Evolutionary conservation across 2,329 filamentous ascomycete species (phyloP).

Genomic region (Beauveria brongniartii): DNA sequence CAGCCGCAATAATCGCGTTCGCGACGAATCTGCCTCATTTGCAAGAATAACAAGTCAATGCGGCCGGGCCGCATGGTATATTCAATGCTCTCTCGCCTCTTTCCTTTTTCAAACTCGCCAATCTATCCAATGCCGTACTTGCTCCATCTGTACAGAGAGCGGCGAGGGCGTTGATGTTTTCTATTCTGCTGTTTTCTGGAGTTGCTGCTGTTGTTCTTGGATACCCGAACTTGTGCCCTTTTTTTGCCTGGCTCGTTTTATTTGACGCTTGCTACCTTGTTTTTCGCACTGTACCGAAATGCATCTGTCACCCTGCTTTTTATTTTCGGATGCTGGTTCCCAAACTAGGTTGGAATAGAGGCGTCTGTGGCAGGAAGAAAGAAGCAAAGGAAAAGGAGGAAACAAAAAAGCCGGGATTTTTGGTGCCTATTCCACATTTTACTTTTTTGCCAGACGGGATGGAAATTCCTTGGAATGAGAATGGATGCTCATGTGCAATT

Average conservation of each 20-base stretch:
- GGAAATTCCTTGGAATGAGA: not conserved
- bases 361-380: constrained; percentile 22
- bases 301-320: constrained; percentile 31
- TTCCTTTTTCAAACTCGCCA: not conserved
- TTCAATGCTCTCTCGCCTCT: not conserved
- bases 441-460: not conserved
- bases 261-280: not conserved
- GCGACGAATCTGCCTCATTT: not conserved
- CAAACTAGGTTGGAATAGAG: constrained; percentile 28
- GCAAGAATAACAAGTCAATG: not conserved
- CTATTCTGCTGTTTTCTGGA: constrained; percentile 16
- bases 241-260: not conserved
- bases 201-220: constrained; percentile 24
- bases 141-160: not conserved
- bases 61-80: not conserved
- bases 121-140: not conserved
- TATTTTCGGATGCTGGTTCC: constrained; percentile 23
- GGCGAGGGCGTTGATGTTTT: not conserved
- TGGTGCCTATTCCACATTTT: not conserved
- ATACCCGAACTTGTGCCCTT: constrained; percentile 28
- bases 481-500: not conserved
- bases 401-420: not conserved
- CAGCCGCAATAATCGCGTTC: constrained; percentile 11
- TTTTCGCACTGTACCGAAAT: not conserved
- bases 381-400: constrained; percentile 3